A percentile compares a stretch with the other conserved stretches of the same genome.
Evolutionary conservation across 2,329 filamentous ascomycete genomes (phyloP).

Genomic region (Colletotrichum phormii): DNA sequence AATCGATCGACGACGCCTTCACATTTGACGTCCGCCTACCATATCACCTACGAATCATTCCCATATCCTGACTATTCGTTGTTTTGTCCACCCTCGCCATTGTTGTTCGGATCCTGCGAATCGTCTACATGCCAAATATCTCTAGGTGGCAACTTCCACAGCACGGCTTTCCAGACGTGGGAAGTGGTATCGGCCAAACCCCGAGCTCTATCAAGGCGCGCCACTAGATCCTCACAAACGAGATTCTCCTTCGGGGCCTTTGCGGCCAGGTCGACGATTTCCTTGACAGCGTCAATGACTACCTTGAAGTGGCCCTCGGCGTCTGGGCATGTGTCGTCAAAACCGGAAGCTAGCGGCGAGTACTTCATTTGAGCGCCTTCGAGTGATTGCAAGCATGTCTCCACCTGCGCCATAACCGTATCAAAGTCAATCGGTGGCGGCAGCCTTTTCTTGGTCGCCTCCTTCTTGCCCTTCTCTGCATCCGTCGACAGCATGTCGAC

Average conservation of each 20-base stretch:
- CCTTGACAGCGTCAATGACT: slow-evolving; percentile 16
- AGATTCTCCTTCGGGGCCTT: background rate
- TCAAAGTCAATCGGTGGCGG: background rate
- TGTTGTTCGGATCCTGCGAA: no score
- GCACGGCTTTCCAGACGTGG: background rate
- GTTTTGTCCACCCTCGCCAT: background rate
- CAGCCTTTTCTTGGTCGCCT: background rate
- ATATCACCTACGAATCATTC: background rate
- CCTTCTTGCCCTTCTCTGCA: background rate
- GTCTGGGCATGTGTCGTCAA: background rate
- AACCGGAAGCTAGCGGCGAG: background rate
- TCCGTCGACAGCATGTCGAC: slow-evolving; percentile 9
- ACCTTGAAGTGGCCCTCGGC: slow-evolving; percentile 9
- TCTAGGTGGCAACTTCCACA: background rate
- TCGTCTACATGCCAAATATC: no score
- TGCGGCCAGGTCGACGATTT: slow-evolving; percentile 6
- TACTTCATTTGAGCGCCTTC: background rate
- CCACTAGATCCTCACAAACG: slow-evolving; percentile 6
- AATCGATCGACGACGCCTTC: background rate
- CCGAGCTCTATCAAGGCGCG: slow-evolving; percentile 3
- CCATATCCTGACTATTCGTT: background rate
- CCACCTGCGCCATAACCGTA: slow-evolving; percentile 8
- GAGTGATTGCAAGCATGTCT: slow-evolving; percentile 17
- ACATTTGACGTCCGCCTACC: background rate
- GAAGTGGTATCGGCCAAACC: slow-evolving; percentile 2